A percentile compares a stretch with the other conserved stretches of the same genome.
Evolutionary conservation across 1,139 yeast genomes (phyloP).

Genomic region (Hyphopichia pseudoburtonii): DNA sequence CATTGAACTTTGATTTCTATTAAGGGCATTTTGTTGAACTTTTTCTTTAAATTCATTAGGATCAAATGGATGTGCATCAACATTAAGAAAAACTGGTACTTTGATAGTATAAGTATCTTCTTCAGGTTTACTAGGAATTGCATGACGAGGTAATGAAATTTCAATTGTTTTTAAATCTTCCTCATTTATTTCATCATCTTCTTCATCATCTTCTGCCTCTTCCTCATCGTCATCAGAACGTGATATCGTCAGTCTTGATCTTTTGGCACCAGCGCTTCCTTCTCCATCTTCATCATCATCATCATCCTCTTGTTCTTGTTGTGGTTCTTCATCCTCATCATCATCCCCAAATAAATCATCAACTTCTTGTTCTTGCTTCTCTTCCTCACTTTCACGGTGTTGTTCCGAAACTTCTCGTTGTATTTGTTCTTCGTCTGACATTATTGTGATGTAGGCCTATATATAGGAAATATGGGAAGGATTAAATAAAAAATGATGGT

Average conservation of each 20-base stretch:
- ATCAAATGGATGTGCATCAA: conserved; percentile 88
- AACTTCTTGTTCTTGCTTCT: conserved; percentile 23
- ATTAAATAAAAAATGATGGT: no score
- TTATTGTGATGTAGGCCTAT: no score
- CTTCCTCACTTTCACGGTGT: conserved; percentile 15
- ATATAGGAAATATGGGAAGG: no score
- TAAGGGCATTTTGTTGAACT: conserved; percentile 49
- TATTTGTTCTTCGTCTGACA: conserved; percentile 11
- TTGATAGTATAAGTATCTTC: conserved; percentile 57
- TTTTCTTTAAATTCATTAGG: conserved; percentile 64
- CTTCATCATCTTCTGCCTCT: conserved; percentile 9
- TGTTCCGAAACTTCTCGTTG: conserved; percentile 1
- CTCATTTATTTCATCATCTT: conserved; percentile 28
- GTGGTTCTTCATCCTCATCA: conserved; percentile 26
- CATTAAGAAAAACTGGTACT: conserved; percentile 77
- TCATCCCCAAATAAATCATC: conserved; percentile 54
- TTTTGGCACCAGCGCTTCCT: conserved; percentile 1
- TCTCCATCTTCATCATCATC: conserved; percentile 15
- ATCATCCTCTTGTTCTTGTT: conserved; percentile 5
- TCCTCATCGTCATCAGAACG: conserved; percentile 9
- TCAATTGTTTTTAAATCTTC: conserved; percentile 52
- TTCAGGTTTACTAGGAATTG: conserved; percentile 45
- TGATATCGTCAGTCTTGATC: conserved; percentile 8
- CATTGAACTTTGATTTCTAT: conserved; percentile 31
- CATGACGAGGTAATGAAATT: conserved; percentile 74